phyloP scores from a whole-genome alignment of 257 asterid genomes.

The Galeopsis tetrahit region DNA sequence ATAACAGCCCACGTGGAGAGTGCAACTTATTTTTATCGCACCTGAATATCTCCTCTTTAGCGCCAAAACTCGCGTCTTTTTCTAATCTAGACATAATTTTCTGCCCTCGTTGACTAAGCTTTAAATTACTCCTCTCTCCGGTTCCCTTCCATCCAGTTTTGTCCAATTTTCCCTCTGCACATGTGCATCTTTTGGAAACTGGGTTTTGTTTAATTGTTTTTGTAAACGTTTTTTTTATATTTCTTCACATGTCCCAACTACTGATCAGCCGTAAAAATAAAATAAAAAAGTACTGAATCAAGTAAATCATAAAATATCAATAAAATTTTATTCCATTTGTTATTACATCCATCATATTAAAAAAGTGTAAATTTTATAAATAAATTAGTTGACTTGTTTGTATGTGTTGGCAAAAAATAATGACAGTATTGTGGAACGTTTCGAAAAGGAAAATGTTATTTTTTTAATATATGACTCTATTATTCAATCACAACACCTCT shows the following conservation, averaged over 20 bases:
- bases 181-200: not conserved
- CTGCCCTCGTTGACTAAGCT: conserved; percentile 34
- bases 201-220: not conserved
- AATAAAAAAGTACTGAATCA: not conserved
- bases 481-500: too few relatives aligned
- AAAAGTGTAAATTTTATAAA: too few relatives aligned
- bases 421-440: too few relatives aligned
- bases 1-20: conserved; percentile 15
- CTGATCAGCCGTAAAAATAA: not conserved
- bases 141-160: conserved; percentile 27
- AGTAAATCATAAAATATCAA: not conserved
- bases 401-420: too few relatives aligned
- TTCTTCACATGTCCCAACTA: not conserved
- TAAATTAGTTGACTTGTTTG: too few relatives aligned
- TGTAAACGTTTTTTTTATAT: not conserved
- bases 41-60: conserved; percentile 27
- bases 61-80: conserved; percentile 43
- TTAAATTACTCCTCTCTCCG: conserved; percentile 26
- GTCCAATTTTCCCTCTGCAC: conserved; percentile 7
- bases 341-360: too few relatives aligned
- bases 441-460: too few relatives aligned
- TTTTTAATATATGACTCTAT: too few relatives aligned
- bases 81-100: not conserved
- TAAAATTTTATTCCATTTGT: not conserved
- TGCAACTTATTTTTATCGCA: not conserved